Base-by-base conservation (phyloP, 2,329 filamentous ascomycete species). In the Lecanicillium sp. region DNA sequence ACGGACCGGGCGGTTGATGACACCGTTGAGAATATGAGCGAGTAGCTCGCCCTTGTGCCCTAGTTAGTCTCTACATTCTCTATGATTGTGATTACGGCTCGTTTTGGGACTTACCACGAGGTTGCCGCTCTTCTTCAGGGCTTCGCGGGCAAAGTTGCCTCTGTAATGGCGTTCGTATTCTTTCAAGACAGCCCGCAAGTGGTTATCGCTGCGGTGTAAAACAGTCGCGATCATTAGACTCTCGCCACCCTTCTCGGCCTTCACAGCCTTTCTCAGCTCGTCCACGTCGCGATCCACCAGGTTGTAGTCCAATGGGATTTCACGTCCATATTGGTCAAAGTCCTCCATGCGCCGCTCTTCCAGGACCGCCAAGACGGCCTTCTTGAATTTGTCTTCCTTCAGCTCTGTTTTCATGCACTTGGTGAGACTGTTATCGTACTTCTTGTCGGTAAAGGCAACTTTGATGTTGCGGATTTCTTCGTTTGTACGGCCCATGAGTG, bases 351-450 rank as follows among this genome's bases (percentile, higher is more conserved):
- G 72, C 48, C 80, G 73, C 64, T 86, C 90, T 49, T 95, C 89
- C 1, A 98, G 75, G 6, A 87, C 89, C 61, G 90, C 74, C 51
- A 97, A 62, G 4, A 98, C 83, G 0, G 90, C 90, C 54, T 83
- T 84, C 53, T 95, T 90, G 71, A 97, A 98, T 67, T 97, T 97
- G 67, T 97, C 90, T 54, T 93, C 89, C 60, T 90, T 91, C 30
- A 98, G 75, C 68, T 98, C 93, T 41, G 84, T 87, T 62, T 86
- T 85, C 86, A 97, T 95, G 67, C 90, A 96, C 58, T 82, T 81
- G 47, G 78, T 78, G 44, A 97, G 70, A 53, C 81, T 86, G 65
- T 97, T 87, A 44, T 77, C 73, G 66, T 97, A 97, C 56, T 94
- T 90, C 62, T 95, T 95, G 64, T 97, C 91, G 43, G 78, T 83